These are phyloP conservation scores for Trapa bicornis DNA, from an alignment of 345 rosid genomes.

Conservation along the genomic window DNA sequence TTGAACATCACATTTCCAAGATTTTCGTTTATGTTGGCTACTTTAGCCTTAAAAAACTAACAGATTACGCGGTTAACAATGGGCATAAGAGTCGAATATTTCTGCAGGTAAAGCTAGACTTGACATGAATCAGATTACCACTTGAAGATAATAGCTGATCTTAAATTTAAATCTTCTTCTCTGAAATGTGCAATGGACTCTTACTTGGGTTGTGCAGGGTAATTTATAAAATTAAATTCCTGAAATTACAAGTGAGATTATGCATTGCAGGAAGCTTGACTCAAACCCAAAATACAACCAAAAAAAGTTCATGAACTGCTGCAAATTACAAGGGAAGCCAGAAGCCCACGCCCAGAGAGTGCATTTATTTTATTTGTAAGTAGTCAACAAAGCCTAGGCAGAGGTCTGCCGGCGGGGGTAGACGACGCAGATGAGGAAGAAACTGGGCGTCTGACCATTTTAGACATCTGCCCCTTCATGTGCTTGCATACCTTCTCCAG, in stretches of 20 bases:
- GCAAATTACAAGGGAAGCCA: background rate
- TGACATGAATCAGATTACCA: background rate
- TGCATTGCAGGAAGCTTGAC: background rate
- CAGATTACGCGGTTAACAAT: too few species aligned
- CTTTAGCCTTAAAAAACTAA: too few species aligned
- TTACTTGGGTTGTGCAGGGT: background rate
- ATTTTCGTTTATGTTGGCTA: too few species aligned
- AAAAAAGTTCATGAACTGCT: too few species aligned
- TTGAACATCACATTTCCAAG: too few species aligned
- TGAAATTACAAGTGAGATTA: background rate
- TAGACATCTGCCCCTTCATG: conserved; percentile 47
- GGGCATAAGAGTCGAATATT: too few species aligned
- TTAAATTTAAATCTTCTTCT: background rate
- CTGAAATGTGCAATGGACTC: background rate
- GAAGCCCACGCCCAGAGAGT: background rate
- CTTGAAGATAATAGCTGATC: background rate
- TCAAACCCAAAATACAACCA: background rate
- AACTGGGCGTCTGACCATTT: conserved; percentile 13
- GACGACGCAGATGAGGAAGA: background rate
- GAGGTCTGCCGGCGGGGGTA: background rate
- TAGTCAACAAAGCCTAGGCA: conserved; percentile 1
- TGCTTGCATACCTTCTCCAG: conserved; percentile 47
- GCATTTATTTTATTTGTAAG: background rate
- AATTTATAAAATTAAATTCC: background rate
- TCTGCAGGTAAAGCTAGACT: background rate